Conservation (phyloP, 129 eudicot genomes). For the Scalesia atractyloides region DNA sequence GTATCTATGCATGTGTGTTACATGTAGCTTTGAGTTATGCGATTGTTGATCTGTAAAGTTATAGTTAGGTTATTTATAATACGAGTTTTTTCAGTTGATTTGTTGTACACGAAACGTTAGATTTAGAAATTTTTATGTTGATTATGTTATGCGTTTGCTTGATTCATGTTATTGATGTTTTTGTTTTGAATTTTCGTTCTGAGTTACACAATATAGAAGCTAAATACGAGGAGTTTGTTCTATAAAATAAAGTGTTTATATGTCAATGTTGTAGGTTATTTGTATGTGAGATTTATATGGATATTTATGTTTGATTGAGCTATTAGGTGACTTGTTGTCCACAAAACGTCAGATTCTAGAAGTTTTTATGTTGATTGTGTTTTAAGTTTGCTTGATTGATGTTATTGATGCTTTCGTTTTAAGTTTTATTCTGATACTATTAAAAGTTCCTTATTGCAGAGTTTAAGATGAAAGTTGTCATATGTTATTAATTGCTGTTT, state of each 20-base stretch:
- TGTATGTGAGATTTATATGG: neutral
- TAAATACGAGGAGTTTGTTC: neutral
- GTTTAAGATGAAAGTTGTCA: neutral
- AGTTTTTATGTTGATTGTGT: neutral
- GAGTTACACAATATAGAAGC: neutral
- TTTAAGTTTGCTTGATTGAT: constrained; percentile 9
- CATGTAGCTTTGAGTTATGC: neutral
- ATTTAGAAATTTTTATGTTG: no score
- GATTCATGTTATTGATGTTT: neutral
- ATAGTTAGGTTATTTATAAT: neutral
- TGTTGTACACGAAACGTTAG: neutral
- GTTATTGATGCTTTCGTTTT: neutral
- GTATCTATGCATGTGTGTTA: neutral
- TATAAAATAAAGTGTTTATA: neutral
- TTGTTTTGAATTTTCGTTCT: neutral
- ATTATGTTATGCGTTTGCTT: neutral
- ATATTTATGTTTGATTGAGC: constrained; percentile 2
- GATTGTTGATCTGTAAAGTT: constrained; percentile 8
- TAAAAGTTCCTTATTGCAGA: no score
- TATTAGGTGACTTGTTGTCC: neutral
- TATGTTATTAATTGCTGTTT: neutral
- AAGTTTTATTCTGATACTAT: neutral
- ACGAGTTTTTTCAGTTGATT: constrained; percentile 4
- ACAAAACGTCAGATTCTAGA: neutral
- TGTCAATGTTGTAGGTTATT: neutral